Evolutionary conservation across 179 eudicot species (phyloP), one percentile per base, ranked within the genome.

Genomic region (Heliamphora pulchella): DNA sequence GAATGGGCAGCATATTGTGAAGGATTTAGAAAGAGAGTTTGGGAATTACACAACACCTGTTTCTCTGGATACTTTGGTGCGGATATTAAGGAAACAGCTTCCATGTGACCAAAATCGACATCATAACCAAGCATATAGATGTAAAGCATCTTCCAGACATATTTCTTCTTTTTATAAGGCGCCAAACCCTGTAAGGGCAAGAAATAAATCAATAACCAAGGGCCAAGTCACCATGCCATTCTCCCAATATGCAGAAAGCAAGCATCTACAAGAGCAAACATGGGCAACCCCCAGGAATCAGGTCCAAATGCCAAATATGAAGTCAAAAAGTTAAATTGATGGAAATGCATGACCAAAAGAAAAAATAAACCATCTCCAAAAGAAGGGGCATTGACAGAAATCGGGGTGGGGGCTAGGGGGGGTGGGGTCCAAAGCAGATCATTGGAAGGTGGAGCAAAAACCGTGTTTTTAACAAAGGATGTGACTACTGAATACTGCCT

Each of bases 51-150:
- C 31, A 51, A 20, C 48, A 96, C 98, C 98, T 94, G 99, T 89
- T 96, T 96, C 86, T 96, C 99, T 68, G 99, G 99, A 89, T 96
- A 96, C 88, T 96, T 96, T 57, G 98, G 99, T 47, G 99, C 98
- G 70, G 99, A 96, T 86, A 96, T 92, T 71, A 96, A 87, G 78
- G 99, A 96, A 79, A 96, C 98, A 79, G 99, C 97, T 85, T 96
- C 99, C 99, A 96, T 96, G 79, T 96, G 99, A 83, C 99, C 99
- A 83, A 96, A 94, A 83, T 96, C 98, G 46, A 96, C 99, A 88
- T 96, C 99, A 84, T 96, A 96, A 73, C 99, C 99, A 44, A 94
- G 91, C 99, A 96, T 92, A 83, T 74, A 90, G 46, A 94, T 90
- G 85, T 94, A 94, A 70, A 94, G 98, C 97, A 94, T 93, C 79